Evolutionary conservation across 202 grass and related monocot species (phyloP), one percentile per base, ranked within the genome.

Genomic region (Carex arenaria): DNA sequence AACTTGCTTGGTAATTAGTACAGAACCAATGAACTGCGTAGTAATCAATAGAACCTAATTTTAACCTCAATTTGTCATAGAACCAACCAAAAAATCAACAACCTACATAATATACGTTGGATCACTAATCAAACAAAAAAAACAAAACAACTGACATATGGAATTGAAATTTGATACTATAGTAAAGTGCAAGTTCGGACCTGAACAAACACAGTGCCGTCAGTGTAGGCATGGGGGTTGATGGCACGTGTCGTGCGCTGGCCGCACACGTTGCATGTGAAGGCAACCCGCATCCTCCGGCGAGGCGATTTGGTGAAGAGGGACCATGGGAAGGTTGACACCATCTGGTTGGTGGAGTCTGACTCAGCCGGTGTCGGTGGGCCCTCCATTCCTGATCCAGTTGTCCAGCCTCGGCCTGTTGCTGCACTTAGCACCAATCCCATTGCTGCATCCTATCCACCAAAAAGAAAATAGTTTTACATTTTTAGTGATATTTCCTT

Each of bases 191-290:
- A 13, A 34, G 23, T 5, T 75, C 13, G 64, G 79, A 98, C 95
- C 95, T 98, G 95, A 84, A 98, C 95, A 67, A 94, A 98, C 9
- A 98, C 91, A 10, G 95, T 93, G 78, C 92, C 95, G 2, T 95
- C 92, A 0, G 95, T 98, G 80, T 98, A 98, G 15, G 95, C 92
- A 77, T 95, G 92, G 15, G 95, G 95, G 74, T 95, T 98, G 90
- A 98, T 95, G 82, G 95, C 90, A 14, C 94, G 89, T 2, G 94
- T 94, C 0, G 94, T 98, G 4, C 92, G 87, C 80, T 98, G 95
- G 7, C 95, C 95, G 13, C 95, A 98, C 11, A 98, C 90, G 10
- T 98, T 98, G 89, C 95, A 98, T 73, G 95, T 98, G 95, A 98
- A 98, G 0, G 95, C 87, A 9, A 98, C 95, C 12, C 90, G 87